A percentile compares a stretch with the other conserved stretches of the same genome.
Evolutionary conservation across 352 stramenopile genomes (phyloP).

Genomic region (Globisporangium cederbergense): DNA sequence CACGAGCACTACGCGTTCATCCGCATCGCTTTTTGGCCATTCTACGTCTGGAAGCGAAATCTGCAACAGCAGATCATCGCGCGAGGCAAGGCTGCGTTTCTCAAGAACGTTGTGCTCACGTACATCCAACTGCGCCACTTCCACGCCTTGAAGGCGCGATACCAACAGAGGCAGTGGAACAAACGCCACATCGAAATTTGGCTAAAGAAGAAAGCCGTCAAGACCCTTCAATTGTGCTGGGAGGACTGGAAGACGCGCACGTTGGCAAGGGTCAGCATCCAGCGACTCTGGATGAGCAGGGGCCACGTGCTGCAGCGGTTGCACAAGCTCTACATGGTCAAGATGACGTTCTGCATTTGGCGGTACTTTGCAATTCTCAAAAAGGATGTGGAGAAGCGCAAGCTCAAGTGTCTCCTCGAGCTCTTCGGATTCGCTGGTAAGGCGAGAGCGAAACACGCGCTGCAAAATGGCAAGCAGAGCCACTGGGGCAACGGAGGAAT

Average conservation of each 20-base stretch:
- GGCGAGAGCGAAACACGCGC: constrained; percentile 17
- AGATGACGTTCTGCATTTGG: constrained; percentile 46
- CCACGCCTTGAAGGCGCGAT: constrained; percentile 35
- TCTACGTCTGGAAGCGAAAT: constrained; percentile 79
- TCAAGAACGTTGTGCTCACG: constrained; percentile 48
- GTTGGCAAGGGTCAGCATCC: constrained; percentile 19
- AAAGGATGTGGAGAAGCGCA: constrained; percentile 37
- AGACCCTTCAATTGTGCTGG: constrained; percentile 27
- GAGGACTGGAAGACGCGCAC: constrained; percentile 30
- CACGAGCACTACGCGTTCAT: constrained; percentile 58
- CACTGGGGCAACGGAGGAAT: not conserved
- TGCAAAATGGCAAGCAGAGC: constrained; percentile 11
- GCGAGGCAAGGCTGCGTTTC: constrained; percentile 50
- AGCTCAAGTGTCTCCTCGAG: constrained; percentile 34
- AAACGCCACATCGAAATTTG: constrained; percentile 25
- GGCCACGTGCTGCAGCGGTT: constrained; percentile 55
- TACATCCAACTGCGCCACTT: constrained; percentile 64
- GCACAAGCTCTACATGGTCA: constrained; percentile 61
- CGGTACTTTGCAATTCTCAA: constrained; percentile 64
- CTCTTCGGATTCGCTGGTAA: constrained; percentile 22
- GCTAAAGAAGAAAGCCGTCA: constrained; percentile 21
- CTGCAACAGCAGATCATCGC: constrained; percentile 68
- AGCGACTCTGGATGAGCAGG: constrained; percentile 37
- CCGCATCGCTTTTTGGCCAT: constrained; percentile 68
- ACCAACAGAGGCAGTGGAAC: constrained; percentile 30